These are phyloP conservation scores for Carpinus viminea DNA, from an alignment of 306 rosid genomes.

Conservation along the genomic window DNA sequence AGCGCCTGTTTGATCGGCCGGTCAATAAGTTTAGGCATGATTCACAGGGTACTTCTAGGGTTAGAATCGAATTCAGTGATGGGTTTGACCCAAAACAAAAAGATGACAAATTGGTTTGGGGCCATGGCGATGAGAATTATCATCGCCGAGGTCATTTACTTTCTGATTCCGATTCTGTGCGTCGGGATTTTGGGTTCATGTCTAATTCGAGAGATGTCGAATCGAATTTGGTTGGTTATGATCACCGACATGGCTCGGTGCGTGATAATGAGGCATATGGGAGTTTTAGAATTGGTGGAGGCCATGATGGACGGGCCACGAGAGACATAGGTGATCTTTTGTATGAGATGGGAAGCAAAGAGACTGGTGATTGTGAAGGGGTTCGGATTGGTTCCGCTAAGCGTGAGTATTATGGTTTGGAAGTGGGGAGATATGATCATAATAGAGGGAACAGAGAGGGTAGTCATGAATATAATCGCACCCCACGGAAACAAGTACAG, in stretches of 20 bases:
- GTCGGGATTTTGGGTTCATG: constrained; percentile 16
- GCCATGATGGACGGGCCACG: constrained; percentile 42
- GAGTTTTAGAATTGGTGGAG: constrained; percentile 31
- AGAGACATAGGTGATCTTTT: constrained; percentile 49
- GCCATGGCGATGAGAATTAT: constrained; percentile 31
- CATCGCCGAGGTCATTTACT: constrained; percentile 33
- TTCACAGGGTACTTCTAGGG: constrained; percentile 37
- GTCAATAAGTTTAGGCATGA: constrained; percentile 34
- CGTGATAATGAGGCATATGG: constrained; percentile 32
- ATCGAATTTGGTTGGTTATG: constrained; percentile 28
- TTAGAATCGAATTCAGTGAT: constrained; percentile 35
- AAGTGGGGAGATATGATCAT: constrained; percentile 40
- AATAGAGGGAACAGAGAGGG: constrained; percentile 52
- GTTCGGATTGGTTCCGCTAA: constrained; percentile 29
- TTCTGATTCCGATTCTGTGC: background rate
- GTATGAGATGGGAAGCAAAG: constrained; percentile 38
- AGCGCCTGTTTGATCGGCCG: constrained; percentile 25
- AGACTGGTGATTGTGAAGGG: constrained; percentile 33
- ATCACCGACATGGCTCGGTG: constrained; percentile 29
- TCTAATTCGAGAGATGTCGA: constrained; percentile 27
- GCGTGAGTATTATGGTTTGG: constrained; percentile 54
- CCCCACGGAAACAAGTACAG: constrained; percentile 80
- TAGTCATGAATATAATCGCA: constrained; percentile 45
- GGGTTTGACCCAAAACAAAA: constrained; percentile 31
- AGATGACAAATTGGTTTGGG: constrained; percentile 24